phyloP scores from a whole-genome alignment of 129 eudicot species.

The Tagetes patula region DNA sequence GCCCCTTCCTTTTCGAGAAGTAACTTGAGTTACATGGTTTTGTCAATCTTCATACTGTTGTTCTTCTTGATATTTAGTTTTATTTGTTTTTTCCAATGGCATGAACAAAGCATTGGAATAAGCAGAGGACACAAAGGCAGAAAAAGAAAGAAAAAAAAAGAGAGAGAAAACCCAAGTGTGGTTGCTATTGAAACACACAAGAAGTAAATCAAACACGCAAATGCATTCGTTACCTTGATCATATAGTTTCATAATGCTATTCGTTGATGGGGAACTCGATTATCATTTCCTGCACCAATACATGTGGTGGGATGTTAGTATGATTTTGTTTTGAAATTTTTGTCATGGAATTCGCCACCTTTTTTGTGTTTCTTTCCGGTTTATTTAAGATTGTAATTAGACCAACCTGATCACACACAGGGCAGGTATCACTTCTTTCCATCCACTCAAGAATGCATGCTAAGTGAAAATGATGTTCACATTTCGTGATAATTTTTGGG shows the following conservation, averaged over 20 bases:
- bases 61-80: slow-evolving; percentile 27
- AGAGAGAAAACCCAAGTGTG: slow-evolving; percentile 13
- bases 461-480: slow-evolving; percentile 94
- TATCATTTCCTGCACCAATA: slow-evolving; percentile 67
- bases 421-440: slow-evolving; percentile 96
- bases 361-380: not conserved
- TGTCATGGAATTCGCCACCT: not conserved
- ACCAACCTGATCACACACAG: slow-evolving; percentile 90
- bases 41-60: slow-evolving; percentile 12
- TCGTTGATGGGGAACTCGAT: slow-evolving; percentile 47
- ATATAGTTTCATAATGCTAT: slow-evolving; percentile 27
- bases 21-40: slow-evolving; percentile 27
- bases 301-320: slow-evolving; percentile 10
- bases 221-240: slow-evolving; percentile 30
- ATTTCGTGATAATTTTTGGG: slow-evolving; percentile 84
- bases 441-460: slow-evolving; percentile 95
- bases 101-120: slow-evolving; percentile 25
- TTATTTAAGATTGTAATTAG: not conserved
- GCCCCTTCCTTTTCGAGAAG: slow-evolving; percentile 26
- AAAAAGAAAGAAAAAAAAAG: not conserved
- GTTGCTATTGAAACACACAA: slow-evolving; percentile 16
- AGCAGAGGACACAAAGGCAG: slow-evolving; percentile 1
- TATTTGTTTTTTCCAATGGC: slow-evolving; percentile 35
- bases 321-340: not conserved
- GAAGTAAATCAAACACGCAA: slow-evolving; percentile 28